Base-by-base conservation (phyloP, 2,329 filamentous ascomycete genomes). In the Penicillium thymicola region DNA sequence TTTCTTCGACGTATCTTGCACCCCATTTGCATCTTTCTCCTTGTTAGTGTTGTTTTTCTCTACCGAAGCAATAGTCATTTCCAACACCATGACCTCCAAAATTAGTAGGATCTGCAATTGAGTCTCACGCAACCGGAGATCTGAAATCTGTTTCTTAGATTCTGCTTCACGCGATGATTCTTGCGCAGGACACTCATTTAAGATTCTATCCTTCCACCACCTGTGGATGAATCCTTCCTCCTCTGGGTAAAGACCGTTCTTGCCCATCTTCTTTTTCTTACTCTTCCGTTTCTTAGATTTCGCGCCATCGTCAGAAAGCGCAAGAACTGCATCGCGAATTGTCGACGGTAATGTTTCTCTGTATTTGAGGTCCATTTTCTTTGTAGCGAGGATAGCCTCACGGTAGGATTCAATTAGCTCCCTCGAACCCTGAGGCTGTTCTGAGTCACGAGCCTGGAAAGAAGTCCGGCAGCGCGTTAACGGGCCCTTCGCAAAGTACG, bases 401-500 rank as follows among this genome's bases (percentile, higher is more conserved):
- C 73, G 67, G 51, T 79, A 78, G 53, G 72, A 77, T 8, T 67
- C 67, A 42, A 70, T 61, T 5, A 79, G 64, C 8, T 72, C 69
- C 1, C 54, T 43, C 23, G 68, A 59, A 2, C 62, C 66, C 44
- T 58, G 63, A 6, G 62, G 45, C 13, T 65, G 60, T 27, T 65
- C 58, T 34, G 57, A 44, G n/a, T 62, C 68, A 11, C 65, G 56
- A 10, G 66, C 63, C 54, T 74, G 70, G 32, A 76, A 75, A 49
- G 72, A 70, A 38, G 69, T 73, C 32, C 79, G 75, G 28, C 75
- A 78, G 28, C 79, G 75, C 14, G 78, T 72, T 49, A 81, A 65
- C 16, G 79, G 78, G 5, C 79, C 78, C 67, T 81, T 81, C 36
- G 78, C 78, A 64, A 80, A 81, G 62, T 80, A 81, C 52, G 78